A percentile compares a stretch with the other conserved stretches of the same genome.
These are phyloP conservation scores for Avena atlantica DNA, from an alignment of 176 grass and related monocot genomes.

Conservation along the genomic window DNA sequence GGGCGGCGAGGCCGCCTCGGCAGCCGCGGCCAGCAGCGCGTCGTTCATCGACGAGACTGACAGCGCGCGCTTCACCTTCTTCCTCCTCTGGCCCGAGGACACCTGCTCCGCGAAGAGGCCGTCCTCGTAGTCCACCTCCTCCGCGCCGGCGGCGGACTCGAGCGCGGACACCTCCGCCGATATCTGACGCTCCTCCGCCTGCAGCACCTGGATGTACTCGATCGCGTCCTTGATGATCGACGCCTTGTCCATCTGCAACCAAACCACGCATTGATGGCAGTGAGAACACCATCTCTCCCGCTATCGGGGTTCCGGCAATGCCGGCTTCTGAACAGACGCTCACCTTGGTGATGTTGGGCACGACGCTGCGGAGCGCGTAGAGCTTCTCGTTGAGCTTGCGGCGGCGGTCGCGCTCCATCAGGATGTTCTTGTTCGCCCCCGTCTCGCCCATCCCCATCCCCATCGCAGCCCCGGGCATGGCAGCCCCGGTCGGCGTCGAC, in stretches of 20 bases:
- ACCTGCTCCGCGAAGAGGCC: background rate
- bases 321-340: background rate
- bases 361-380: conserved; percentile 74
- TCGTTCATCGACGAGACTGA: conserved; percentile 41
- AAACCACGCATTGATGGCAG: background rate
- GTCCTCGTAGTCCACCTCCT: background rate
- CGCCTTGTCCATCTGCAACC: conserved; percentile 88
- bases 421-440: conserved; percentile 56
- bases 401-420: conserved; percentile 72
- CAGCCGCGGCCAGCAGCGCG: background rate
- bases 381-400: conserved; percentile 85
- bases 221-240: conserved; percentile 96
- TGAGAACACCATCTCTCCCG: background rate
- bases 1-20: background rate
- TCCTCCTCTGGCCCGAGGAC: conserved; percentile 18
- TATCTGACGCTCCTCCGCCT: conserved; percentile 72
- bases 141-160: conserved; percentile 21
- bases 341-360: conserved; percentile 93
- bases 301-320: background rate
- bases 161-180: conserved; percentile 51
- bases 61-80: conserved; percentile 45
- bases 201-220: conserved; percentile 76
- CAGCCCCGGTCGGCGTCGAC: background rate
- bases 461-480: background rate
- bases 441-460: background rate